phyloP scores from a whole-genome alignment of 768 basidiomycete species.

The Daedaleopsis nitida region DNA sequence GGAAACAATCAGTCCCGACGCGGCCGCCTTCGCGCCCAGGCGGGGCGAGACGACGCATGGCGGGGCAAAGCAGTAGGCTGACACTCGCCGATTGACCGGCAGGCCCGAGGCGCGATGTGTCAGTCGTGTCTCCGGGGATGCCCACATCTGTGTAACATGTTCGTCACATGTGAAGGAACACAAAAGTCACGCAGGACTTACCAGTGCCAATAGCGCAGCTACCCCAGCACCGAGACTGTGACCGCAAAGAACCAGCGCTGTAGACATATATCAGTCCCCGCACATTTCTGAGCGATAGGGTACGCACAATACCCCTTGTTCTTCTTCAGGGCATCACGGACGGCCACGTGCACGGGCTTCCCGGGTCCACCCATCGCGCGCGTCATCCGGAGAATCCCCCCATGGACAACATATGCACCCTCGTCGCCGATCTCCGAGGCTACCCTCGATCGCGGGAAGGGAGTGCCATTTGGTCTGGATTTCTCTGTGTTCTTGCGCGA shows the following conservation, averaged over 20 bases:
- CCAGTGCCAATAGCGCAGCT: slow-evolving; percentile 72
- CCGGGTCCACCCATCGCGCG: slow-evolving; percentile 75
- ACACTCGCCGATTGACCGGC: slow-evolving; percentile 63
- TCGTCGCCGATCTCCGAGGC: slow-evolving; percentile 15
- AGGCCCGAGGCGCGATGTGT: slow-evolving; percentile 70
- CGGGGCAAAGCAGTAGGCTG: slow-evolving; percentile 79
- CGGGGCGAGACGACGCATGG: slow-evolving; percentile 71
- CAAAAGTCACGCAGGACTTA: slow-evolving; percentile 35
- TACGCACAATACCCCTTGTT: slow-evolving; percentile 74
- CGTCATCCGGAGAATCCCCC: slow-evolving; percentile 81
- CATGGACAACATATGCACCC: slow-evolving; percentile 63
- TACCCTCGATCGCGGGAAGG: slow-evolving; percentile 4
- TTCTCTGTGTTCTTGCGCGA: slow-evolving; percentile 6
- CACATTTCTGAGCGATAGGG: not conserved
- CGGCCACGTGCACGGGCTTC: slow-evolving; percentile 76
- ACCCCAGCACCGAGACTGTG: slow-evolving; percentile 87
- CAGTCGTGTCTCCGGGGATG: slow-evolving; percentile 75
- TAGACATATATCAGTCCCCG: not conserved
- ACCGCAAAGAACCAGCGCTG: slow-evolving; percentile 76
- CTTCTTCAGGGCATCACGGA: slow-evolving; percentile 63
- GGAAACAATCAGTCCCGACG: slow-evolving; percentile 67
- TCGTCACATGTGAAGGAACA: not conserved
- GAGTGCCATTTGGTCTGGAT: not conserved
- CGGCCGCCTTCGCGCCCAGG: slow-evolving; percentile 59
- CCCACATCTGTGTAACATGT: slow-evolving; percentile 66